Percentiles rank a stretch among this genome's conserved stretches.
Conservation (phyloP, 148 eudicot genomes). For the Vaccinium vitisidaea region DNA sequence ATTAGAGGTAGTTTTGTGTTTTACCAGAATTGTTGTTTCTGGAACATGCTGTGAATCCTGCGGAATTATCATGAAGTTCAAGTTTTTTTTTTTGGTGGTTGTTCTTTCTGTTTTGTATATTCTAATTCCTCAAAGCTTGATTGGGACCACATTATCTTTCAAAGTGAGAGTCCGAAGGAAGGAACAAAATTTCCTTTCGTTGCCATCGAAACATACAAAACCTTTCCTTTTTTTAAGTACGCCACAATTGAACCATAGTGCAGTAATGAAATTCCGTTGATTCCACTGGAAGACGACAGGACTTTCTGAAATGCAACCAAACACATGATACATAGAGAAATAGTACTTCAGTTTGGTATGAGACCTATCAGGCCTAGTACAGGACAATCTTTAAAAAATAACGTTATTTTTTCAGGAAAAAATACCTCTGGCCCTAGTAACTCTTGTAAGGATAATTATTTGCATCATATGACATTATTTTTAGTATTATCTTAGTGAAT, state of each 20-base stretch:
- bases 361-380: not conserved
- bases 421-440: not conserved
- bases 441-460: not conserved
- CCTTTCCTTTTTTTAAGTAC: not conserved
- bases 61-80: not conserved
- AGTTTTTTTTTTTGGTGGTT: not conserved
- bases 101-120: not conserved
- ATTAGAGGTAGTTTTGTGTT: slow-evolving; percentile 56
- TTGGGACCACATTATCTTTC: not conserved
- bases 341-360: not conserved
- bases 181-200: slow-evolving; percentile 1
- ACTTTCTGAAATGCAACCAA: not conserved
- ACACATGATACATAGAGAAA: not conserved
- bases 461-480: not conserved
- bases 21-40: not conserved
- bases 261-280: not conserved
- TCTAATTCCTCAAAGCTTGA: not conserved
- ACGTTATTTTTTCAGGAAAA: not conserved
- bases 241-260: not conserved
- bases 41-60: not conserved
- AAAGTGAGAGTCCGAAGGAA: not conserved
- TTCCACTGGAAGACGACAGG: not conserved
- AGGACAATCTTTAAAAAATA: not conserved
- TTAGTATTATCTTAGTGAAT: not conserved
- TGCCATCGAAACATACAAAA: not conserved